Evolutionary conservation across 306 rosid genomes (phyloP).

Genomic region (Adenanthera pavonina): DNA sequence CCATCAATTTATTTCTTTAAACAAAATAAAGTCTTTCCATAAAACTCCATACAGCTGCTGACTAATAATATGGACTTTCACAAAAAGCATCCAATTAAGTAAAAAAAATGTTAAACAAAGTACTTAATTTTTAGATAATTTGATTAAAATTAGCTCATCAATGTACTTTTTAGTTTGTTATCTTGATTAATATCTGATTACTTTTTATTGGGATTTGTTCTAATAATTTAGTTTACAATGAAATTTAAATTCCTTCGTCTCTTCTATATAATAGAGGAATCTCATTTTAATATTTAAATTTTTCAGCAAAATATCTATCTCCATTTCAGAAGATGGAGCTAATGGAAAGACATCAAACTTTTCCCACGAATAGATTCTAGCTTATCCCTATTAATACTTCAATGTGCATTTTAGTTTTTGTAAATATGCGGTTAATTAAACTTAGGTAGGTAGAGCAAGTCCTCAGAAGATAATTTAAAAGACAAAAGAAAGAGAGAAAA

Average conservation of each 20-base stretch:
- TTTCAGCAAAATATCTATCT: background rate
- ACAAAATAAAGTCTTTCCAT: background rate
- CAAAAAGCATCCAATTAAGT: too few species aligned
- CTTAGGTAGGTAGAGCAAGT: background rate
- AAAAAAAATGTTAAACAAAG: background rate
- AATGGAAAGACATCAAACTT: background rate
- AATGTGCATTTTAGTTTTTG: background rate
- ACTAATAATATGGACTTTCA: background rate
- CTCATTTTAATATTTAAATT: background rate
- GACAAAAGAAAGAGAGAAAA: background rate
- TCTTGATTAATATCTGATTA: background rate
- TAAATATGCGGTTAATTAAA: background rate
- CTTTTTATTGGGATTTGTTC: too few species aligned
- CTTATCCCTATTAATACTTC: background rate
- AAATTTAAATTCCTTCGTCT: background rate
- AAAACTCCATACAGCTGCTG: background rate
- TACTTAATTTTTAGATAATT: background rate
- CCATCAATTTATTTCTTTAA: background rate
- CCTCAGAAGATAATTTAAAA: too few species aligned
- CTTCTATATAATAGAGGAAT: background rate
- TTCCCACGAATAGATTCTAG: slow-evolving; percentile 4
- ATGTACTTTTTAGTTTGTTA: background rate
- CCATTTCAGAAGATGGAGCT: background rate
- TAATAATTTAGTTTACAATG: too few species aligned
- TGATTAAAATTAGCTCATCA: background rate